A percentile compares a stretch with the other conserved stretches of the same genome.
Evolutionary conservation across 1,284 basidiomycete genomes (phyloP).

Genomic region (Xerocomus minutiporus): DNA sequence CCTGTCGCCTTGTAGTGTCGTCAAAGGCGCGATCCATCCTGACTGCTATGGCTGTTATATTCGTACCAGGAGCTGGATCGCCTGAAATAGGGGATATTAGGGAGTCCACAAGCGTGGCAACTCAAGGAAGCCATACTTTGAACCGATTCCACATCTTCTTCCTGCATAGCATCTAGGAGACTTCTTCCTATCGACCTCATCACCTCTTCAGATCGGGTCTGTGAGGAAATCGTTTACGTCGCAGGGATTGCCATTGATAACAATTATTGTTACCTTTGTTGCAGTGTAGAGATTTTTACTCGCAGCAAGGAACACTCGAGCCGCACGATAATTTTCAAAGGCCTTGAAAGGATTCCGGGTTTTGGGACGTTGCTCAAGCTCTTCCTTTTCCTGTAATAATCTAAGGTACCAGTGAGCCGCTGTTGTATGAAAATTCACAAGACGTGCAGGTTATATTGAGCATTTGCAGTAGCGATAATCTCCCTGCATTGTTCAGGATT

Average conservation of each 20-base stretch:
- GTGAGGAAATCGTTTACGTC: neutral
- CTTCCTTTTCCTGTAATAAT: neutral
- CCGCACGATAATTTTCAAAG: neutral
- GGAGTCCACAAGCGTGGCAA: no score
- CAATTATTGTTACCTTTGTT: neutral
- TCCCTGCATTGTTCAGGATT: neutral
- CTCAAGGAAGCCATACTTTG: no score
- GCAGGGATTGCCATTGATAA: neutral
- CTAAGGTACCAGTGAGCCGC: neutral
- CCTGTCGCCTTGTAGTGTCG: slow-evolving; percentile 1
- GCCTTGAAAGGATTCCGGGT: neutral
- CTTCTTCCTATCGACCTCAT: neutral
- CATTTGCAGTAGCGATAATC: neutral
- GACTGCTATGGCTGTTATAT: slow-evolving; percentile 4
- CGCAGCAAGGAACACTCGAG: neutral
- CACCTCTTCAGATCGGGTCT: slow-evolving; percentile 10
- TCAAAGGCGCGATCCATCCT: slow-evolving; percentile 8
- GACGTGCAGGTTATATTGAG: slow-evolving; percentile 3
- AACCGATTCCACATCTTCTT: no score
- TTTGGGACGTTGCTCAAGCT: neutral
- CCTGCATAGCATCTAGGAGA: no score
- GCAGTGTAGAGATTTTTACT: neutral
- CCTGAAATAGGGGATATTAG: neutral
- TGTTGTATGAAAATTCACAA: no score
- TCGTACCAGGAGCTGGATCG: neutral